A percentile compares a stretch with the other conserved stretches of the same genome.
Conservation (phyloP, 2,329 filamentous ascomycete genomes). For the Aspergillus nomiae region DNA sequence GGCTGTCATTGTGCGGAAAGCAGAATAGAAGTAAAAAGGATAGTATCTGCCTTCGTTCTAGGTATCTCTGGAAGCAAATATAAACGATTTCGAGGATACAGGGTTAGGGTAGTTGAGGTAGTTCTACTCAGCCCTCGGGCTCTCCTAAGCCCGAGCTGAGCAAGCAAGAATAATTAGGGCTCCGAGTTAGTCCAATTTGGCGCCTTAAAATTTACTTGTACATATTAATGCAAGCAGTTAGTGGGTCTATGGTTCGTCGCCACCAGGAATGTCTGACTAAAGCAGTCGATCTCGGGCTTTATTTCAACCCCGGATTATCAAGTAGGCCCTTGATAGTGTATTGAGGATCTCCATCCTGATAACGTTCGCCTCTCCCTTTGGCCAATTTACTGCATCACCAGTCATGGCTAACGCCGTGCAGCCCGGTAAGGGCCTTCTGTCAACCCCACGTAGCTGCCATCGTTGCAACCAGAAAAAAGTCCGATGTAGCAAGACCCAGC, state of each 20-base stretch:
- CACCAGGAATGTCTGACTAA: no score
- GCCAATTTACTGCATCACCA: accelerated
- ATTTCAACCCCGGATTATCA: neutral
- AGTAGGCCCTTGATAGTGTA: neutral
- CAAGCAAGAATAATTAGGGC: neutral
- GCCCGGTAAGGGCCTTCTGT: neutral
- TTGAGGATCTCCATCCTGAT: neutral
- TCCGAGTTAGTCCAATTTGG: no score
- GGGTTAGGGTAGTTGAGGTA: neutral
- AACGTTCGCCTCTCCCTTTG: neutral
- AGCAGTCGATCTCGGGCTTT: neutral
- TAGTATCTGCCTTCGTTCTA: neutral
- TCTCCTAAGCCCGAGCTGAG: neutral
- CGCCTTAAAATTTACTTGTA: no score
- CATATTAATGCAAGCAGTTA: no score
- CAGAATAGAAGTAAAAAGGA: neutral
- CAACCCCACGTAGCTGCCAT: constrained; percentile 24
- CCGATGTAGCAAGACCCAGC: constrained; percentile 33
- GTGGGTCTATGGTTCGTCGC: no score
- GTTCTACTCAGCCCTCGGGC: neutral
- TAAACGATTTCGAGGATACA: neutral
- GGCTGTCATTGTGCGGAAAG: neutral
- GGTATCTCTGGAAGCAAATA: neutral
- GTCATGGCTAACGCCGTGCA: neutral
- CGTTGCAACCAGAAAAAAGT: constrained; percentile 36